phyloP scores from a whole-genome alignment of 2,329 filamentous ascomycete species.

The Hysterium pulicare region DNA sequence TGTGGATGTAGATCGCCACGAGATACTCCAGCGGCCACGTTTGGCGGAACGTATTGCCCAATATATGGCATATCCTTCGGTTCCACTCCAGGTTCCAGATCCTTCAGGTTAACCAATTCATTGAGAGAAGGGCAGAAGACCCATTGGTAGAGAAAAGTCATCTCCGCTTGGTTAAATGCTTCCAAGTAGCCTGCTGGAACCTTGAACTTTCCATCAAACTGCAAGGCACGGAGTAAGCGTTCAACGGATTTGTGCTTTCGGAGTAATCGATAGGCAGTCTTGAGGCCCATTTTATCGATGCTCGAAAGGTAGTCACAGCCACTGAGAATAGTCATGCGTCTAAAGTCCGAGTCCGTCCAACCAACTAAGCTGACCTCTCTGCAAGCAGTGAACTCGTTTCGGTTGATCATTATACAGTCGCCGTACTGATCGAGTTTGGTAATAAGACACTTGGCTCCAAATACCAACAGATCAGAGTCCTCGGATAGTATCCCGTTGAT shows the following conservation, averaged over 20 bases:
- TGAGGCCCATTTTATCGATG: conserved; percentile 81
- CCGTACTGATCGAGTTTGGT: conserved; percentile 95
- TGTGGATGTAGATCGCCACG: conserved; percentile 83
- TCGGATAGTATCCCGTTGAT: conserved; percentile 90
- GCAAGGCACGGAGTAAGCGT: conserved; percentile 73
- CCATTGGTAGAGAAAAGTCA: conserved; percentile 91
- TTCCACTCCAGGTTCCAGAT: conserved; percentile 60
- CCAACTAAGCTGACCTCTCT: conserved; percentile 84
- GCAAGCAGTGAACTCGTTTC: conserved; percentile 82
- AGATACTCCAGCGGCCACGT: conserved; percentile 71
- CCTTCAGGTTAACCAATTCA: conserved; percentile 71
- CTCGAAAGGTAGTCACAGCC: conserved; percentile 93
- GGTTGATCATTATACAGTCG: conserved; percentile 86
- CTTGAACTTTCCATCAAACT: conserved; percentile 82
- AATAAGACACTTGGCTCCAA: conserved; percentile 83
- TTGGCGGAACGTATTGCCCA: conserved; percentile 66
- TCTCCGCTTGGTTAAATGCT: conserved; percentile 79
- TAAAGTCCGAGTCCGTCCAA: conserved; percentile 88
- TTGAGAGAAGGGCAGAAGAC: conserved; percentile 79
- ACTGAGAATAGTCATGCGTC: conserved; percentile 92
- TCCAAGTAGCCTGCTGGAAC: conserved; percentile 79
- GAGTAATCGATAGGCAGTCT: conserved; percentile 87
- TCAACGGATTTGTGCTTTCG: conserved; percentile 88
- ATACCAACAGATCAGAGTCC: conserved; percentile 93
- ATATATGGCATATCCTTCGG: conserved; percentile 76